Base-by-base conservation (phyloP, 2,329 filamentous ascomycete species). In the Microcera coccophila region DNA sequence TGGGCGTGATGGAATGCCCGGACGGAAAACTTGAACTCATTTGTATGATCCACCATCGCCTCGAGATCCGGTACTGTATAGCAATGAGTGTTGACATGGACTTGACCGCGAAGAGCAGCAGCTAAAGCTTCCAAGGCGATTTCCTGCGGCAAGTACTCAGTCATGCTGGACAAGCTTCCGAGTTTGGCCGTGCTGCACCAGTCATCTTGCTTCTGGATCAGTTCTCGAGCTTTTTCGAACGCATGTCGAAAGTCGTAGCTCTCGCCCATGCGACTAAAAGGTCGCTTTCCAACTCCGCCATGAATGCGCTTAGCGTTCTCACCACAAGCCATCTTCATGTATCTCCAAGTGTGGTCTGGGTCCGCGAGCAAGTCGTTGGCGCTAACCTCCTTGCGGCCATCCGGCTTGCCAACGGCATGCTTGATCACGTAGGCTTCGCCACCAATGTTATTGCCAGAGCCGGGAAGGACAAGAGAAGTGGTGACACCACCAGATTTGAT, bases 281-380 rank as follows among this genome's bases (percentile, higher is more conserved):
- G 81, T 35, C 68, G 67, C 39, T 73, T 69, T 18, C 78, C 79
- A 4, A 66, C 56, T 35, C 68, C 69, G 9, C 81, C 81, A 46
- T 85, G 83, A 1, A 79, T 66, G 1, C 72, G 66, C 65, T 85
- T 85, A 2, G 82, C 69, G 53, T 87, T 87, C 63, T 87, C 83
- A 26, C 83, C 83, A 50, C 82, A 87, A 0, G 84, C 84, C 82
- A 87, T 87, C 67, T 87, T 87, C 73, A 87, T 84, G 61, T 84
- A 87, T 16, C 84, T 73, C 77, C 81, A 84, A 46, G 69, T 77
- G 17, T 72, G 70, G 32, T 83, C 81, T 1, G 82, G 82, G 39
- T 85, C 80, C 1, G 83, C 82, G 9, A 86, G 69, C 68, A 86
- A 72, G 50, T 84, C 78, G 18, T 71, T 65, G 3, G 77, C 79